These are phyloP conservation scores for Trichoderma asperelloides DNA, from an alignment of 495 filamentous ascomycete genomes.

Conservation along the genomic window DNA sequence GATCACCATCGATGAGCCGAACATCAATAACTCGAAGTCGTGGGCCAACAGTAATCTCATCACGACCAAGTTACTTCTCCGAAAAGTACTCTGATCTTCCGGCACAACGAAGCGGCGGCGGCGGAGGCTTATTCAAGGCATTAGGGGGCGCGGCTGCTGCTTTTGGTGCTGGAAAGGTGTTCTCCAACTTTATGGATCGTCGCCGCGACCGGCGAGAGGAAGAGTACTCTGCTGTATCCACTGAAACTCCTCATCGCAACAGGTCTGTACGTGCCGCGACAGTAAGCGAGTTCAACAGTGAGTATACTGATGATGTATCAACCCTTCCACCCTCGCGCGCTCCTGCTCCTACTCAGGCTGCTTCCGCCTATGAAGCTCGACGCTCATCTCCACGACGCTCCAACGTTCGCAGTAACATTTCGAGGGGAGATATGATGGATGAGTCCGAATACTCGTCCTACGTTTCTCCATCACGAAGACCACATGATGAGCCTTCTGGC, in stretches of 20 bases:
- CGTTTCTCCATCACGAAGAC: slow-evolving; percentile 35
- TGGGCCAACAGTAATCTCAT: slow-evolving; percentile 38
- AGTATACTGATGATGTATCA: slow-evolving; percentile 39
- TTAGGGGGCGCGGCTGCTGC: slow-evolving; percentile 58
- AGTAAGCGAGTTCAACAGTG: slow-evolving; percentile 26
- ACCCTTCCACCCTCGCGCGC: slow-evolving; percentile 32
- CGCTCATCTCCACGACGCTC: slow-evolving; percentile 19
- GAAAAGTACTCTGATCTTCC: slow-evolving; percentile 48
- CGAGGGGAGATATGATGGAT: slow-evolving; percentile 14
- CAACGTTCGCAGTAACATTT: slow-evolving; percentile 29
- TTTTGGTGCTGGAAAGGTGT: slow-evolving; percentile 54
- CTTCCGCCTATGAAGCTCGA: slow-evolving; percentile 11
- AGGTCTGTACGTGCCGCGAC: slow-evolving; percentile 26
- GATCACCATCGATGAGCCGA: slow-evolving; percentile 22
- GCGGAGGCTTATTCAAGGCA: slow-evolving; percentile 53
- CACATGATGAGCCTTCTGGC: slow-evolving; percentile 14
- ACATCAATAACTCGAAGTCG: slow-evolving; percentile 27
- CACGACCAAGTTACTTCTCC: slow-evolving; percentile 46
- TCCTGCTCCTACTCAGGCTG: slow-evolving; percentile 19
- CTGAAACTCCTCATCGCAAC: slow-evolving; percentile 40
- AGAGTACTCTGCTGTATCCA: slow-evolving; percentile 45
- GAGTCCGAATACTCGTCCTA: slow-evolving; percentile 45
- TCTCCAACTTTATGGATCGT: slow-evolving; percentile 55
- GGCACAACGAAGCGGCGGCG: slow-evolving; percentile 21
- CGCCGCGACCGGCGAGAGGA: slow-evolving; percentile 50